Conservation (phyloP, 2,329 filamentous ascomycete genomes). For the Ceratocystiopsis brevicomis region DNA sequence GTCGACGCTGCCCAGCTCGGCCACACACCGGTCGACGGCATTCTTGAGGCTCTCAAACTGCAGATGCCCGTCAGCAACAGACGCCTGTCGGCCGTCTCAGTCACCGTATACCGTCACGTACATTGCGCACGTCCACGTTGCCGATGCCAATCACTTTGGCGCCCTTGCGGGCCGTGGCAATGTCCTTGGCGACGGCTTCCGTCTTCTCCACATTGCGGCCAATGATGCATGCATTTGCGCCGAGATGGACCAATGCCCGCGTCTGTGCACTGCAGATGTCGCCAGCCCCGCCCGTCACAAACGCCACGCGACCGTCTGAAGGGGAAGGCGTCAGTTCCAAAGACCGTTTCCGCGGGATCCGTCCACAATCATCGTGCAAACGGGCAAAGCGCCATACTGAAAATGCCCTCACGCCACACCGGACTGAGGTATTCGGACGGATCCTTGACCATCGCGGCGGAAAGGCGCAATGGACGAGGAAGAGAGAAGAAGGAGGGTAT, state of each 20-base stretch:
- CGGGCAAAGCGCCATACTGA: constrained; percentile 36
- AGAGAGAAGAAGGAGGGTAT: background rate
- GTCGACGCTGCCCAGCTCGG: constrained; percentile 75
- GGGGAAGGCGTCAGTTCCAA: background rate
- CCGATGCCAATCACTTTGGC: constrained; percentile 78
- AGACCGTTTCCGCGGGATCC: background rate
- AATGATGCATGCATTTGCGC: constrained; percentile 84
- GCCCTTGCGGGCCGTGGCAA: constrained; percentile 58
- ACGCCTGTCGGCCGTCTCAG: background rate
- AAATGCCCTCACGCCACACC: constrained; percentile 75
- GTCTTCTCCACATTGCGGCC: constrained; percentile 84
- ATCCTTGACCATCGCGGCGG: constrained; percentile 7
- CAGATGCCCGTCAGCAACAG: background rate
- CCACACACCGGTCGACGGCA: constrained; percentile 61
- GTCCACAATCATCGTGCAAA: no score
- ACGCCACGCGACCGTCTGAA: constrained; percentile 68
- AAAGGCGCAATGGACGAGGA: background rate
- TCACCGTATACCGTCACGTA: constrained; percentile 17
- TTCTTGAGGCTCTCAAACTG: constrained; percentile 44
- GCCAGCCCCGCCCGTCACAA: constrained; percentile 87
- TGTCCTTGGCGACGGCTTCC: constrained; percentile 58
- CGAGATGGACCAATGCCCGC: constrained; percentile 72
- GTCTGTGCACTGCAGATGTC: constrained; percentile 91
- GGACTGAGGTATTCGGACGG: constrained; percentile 55
- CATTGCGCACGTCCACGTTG: constrained; percentile 56